Conservation (phyloP, 306 rosid genomes). For the Fragaria vesca region DNA sequence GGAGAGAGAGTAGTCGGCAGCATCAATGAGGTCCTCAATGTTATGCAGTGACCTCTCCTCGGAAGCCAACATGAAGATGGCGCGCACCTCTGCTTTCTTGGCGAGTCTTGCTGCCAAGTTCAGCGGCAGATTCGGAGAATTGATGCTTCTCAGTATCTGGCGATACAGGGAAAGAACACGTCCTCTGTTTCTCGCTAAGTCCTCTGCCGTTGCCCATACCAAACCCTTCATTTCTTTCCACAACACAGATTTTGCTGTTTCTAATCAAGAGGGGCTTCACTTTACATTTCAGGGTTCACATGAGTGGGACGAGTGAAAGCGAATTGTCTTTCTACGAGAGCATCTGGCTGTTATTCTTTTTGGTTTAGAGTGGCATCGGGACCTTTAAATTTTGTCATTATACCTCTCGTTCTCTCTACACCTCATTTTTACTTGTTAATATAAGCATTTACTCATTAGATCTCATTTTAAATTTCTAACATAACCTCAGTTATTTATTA, state of each 20-base stretch:
- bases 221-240: constrained; percentile 50
- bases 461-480: too few species aligned
- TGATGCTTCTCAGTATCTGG: constrained; percentile 68
- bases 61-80: constrained; percentile 71
- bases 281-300: too few species aligned
- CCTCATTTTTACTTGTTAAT: too few species aligned
- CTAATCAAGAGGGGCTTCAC: too few species aligned
- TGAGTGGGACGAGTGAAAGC: too few species aligned
- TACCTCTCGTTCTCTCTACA: too few species aligned
- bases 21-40: constrained; percentile 72
- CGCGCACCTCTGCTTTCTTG: constrained; percentile 54
- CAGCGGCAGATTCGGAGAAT: constrained; percentile 62
- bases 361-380: too few species aligned
- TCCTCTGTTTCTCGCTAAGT: constrained; percentile 56
- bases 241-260: background rate
- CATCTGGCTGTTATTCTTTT: too few species aligned
- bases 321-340: too few species aligned
- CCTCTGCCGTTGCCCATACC: constrained; percentile 89
- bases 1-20: constrained; percentile 75
- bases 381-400: too few species aligned
- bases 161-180: constrained; percentile 67
- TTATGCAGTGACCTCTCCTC: constrained; percentile 78
- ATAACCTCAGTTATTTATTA: too few species aligned
- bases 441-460: too few species aligned
- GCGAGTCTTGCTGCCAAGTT: constrained; percentile 63